Conservation (phyloP, 768 basidiomycete species). For the Sistotremastrum suecicum region DNA sequence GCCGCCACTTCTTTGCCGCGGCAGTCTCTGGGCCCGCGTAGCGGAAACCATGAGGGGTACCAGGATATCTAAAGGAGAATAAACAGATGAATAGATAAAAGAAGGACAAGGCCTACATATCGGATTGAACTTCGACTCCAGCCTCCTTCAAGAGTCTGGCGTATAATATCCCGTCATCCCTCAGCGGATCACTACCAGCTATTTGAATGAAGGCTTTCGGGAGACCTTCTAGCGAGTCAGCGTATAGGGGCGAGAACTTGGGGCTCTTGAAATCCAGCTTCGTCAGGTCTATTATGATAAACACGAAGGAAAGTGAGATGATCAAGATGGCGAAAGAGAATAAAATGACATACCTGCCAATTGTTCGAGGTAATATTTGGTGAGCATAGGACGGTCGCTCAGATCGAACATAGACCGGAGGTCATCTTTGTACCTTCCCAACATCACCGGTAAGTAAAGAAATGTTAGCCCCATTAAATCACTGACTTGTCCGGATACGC, state of each 20-base stretch:
- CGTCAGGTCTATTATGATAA: background rate
- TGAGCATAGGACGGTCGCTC: slow-evolving; percentile 9
- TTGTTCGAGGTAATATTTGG: background rate
- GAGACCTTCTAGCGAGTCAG: slow-evolving; percentile 9
- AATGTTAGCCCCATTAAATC: background rate
- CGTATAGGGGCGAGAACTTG: slow-evolving; percentile 10
- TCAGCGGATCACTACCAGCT: slow-evolving; percentile 12
- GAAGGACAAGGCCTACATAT: slow-evolving; percentile 7
- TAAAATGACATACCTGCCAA: slow-evolving; percentile 1
- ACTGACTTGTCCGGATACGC: slow-evolving; percentile 11
- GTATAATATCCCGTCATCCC: slow-evolving; percentile 17
- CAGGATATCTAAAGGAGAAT: slow-evolving; percentile 11
- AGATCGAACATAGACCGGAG: slow-evolving; percentile 12
- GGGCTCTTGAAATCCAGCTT: background rate
- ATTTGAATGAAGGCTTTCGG: slow-evolving; percentile 14
- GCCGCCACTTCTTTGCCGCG: slow-evolving; percentile 5
- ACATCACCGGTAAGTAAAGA: background rate
- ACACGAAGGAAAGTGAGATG: background rate
- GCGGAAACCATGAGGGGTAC: slow-evolving; percentile 13
- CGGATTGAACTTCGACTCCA: slow-evolving; percentile 11
- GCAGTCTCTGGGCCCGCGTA: slow-evolving; percentile 5
- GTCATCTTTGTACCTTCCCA: slow-evolving; percentile 8
- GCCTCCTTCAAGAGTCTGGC: slow-evolving; percentile 11
- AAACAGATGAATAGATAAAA: too few relatives aligned
- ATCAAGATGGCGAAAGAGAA: slow-evolving; percentile 1